Base-by-base conservation (phyloP, 2,329 filamentous ascomycete species). In the Zelopaecilomyces penicillatus region DNA sequence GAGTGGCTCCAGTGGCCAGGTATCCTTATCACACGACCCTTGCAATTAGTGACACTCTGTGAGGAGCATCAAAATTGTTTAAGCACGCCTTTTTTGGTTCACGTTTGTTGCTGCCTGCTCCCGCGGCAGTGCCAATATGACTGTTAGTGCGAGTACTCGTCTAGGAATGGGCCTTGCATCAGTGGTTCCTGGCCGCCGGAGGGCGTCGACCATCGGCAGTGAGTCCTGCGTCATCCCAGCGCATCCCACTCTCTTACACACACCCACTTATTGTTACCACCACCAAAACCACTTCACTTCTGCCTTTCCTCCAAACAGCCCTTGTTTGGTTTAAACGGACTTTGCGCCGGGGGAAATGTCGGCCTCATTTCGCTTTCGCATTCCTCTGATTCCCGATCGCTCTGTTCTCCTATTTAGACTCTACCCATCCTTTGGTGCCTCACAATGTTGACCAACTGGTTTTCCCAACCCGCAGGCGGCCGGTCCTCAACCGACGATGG, bases 401-500 rank as follows among this genome's bases (percentile, higher is more conserved):
- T 41, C 45, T 47, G 44, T 48, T 42, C 41, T 41, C 43, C 33
- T 43, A 37, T 35, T 33, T 45, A 41, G 44, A n/a, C 39, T 42
- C 43, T 42, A 29, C 44, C 48, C 44, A 53, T 32, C 32, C 31
- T 40, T 30, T 30, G 33, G 37, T 12, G 29, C 28, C 35, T 39
- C 41, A 45, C 36, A 34, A 71, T 70, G 64, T 65, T 71, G 54
- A 70, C 66, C 51, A 61, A 58, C 57, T 71, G 67, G 65, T 63
- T 65, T 54, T 54, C 59, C 35, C 53, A 59, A 60, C 57, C 60
- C 52, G 54, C 57, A 71, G 71, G 70, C 59, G 68, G 64, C 55
- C 65, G 66, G 52, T 78, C 76, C 38, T 83, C 82, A 4, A 65
- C 65, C 52, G 80, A 85, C 46, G 80, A 81, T 27, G 59, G 55